Evolutionary conservation across 179 eudicot genomes (phyloP).

Genomic region (Silene vulgaris): DNA sequence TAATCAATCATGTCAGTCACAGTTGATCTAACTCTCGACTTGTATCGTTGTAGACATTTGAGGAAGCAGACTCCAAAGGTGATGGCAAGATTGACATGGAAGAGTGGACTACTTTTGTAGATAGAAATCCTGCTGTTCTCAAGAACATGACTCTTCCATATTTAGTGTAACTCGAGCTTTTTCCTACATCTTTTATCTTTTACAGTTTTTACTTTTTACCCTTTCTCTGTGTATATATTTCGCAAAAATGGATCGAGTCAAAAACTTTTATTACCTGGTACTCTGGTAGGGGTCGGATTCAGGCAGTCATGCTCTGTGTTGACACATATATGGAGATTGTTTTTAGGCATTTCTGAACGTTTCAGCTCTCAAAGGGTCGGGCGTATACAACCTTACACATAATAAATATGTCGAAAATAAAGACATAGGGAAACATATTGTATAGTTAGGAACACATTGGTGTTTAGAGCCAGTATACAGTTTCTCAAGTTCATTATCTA

Average conservation of each 20-base stretch:
- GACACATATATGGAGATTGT: no score
- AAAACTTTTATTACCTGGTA: no score
- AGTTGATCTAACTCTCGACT: background rate
- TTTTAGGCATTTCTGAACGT: no score
- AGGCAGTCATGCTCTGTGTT: no score
- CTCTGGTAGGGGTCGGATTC: no score
- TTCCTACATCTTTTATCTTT: background rate
- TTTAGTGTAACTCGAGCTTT: conserved; percentile 35
- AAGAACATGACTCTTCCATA: conserved; percentile 67
- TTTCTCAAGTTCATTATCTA: background rate
- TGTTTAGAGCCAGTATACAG: background rate
- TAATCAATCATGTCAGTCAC: background rate
- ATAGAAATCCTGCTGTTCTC: conserved; percentile 49
- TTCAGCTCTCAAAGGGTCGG: background rate
- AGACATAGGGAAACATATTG: background rate
- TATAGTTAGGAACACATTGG: background rate
- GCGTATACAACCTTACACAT: background rate
- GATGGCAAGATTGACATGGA: conserved; percentile 72
- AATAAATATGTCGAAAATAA: background rate
- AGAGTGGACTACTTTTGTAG: conserved; percentile 63
- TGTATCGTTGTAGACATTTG: conserved; percentile 40
- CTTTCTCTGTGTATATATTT: no score
- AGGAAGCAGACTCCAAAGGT: conserved; percentile 55
- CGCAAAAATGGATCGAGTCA: no score
- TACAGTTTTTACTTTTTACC: no score